Base-by-base conservation (phyloP, 257 asterid genomes). In the Jaltomata sinuosa region DNA sequence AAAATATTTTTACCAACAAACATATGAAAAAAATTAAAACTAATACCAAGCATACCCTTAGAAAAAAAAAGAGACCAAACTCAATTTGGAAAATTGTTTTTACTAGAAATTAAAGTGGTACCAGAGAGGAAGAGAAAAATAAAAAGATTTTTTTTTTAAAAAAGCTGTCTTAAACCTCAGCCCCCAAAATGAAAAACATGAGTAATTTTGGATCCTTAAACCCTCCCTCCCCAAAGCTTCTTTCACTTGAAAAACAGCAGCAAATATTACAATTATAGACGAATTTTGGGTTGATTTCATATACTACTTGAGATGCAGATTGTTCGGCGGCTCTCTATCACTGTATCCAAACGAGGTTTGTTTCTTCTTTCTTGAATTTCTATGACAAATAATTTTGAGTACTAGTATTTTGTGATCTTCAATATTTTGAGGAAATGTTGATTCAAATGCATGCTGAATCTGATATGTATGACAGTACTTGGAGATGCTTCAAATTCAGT, bases 401-500 rank as follows among this genome's bases (percentile, higher is more conserved):
- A 5, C 38, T 62, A 62, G 38, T 81, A 4, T 19, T 38, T 0
- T 65, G 38, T 11, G 42, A 34, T 64, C 49, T 34, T 45, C 79
- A 22, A 64, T 25, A 82, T 22, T n/a, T 36, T 40, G 40, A 27
- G 76, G 8, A 61, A 25, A 47, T 12, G 22, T 1, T 59, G 21
- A 76, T 27, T 54, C 47, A 38, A 68, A 25, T 81, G 59, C 79
- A 45, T 64, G 49, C 31, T 45, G 53, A 42, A 40, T 74, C 25
- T 8, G 25, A 25, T 45, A 15, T 45, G 47, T 3, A 1, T 88
- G 64, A 55, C 91, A 90, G 94, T 64, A 52, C 54, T 83, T 52
- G 27, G 67, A 52, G 91, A 84, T 83, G 85, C 84, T 40, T 84
- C 91, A 55, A 59, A 54, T 85, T 74, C 74, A 79, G 85, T 62